These are phyloP conservation scores for Mycena metata DNA, from an alignment of 768 basidiomycete genomes.

Conservation along the genomic window DNA sequence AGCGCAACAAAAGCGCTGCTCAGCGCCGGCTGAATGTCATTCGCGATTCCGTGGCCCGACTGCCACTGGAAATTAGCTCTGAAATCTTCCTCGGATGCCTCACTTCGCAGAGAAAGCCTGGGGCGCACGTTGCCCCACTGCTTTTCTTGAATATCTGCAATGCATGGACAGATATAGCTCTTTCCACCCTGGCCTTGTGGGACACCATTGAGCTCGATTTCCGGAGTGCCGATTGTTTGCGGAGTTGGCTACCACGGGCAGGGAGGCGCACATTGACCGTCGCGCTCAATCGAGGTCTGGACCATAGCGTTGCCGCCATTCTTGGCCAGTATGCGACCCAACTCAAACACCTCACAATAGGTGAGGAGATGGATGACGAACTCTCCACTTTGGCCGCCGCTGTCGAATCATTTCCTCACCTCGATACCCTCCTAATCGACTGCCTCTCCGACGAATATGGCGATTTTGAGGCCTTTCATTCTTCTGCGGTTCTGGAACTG, in stretches of 20 bases:
- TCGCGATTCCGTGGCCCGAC: slow-evolving; percentile 7
- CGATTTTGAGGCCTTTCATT: too few relatives aligned
- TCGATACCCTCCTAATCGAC: too few relatives aligned
- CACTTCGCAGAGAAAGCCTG: background rate
- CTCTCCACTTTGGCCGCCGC: too few relatives aligned
- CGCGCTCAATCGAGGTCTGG: too few relatives aligned
- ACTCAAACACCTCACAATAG: background rate
- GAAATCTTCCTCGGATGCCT: background rate
- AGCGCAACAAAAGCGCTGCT: background rate
- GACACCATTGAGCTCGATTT: background rate
- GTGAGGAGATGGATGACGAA: too few relatives aligned
- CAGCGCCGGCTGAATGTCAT: slow-evolving; percentile 9
- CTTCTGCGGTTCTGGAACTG: too few relatives aligned
- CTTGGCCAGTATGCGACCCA: background rate
- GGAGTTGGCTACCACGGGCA: background rate
- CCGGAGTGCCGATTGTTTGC: background rate
- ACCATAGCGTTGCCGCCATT: background rate
- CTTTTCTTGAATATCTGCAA: slow-evolving; percentile 8
- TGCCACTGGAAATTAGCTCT: slow-evolving; percentile 7
- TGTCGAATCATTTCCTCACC: too few relatives aligned
- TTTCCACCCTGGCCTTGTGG: slow-evolving; percentile 5
- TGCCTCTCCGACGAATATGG: too few relatives aligned
- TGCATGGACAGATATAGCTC: slow-evolving; percentile 3
- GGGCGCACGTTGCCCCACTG: background rate
- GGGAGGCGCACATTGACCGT: too few relatives aligned